Evolutionary conservation across 1,139 yeast genomes (phyloP).

Genomic region (Blastobotrys petasosporus): DNA sequence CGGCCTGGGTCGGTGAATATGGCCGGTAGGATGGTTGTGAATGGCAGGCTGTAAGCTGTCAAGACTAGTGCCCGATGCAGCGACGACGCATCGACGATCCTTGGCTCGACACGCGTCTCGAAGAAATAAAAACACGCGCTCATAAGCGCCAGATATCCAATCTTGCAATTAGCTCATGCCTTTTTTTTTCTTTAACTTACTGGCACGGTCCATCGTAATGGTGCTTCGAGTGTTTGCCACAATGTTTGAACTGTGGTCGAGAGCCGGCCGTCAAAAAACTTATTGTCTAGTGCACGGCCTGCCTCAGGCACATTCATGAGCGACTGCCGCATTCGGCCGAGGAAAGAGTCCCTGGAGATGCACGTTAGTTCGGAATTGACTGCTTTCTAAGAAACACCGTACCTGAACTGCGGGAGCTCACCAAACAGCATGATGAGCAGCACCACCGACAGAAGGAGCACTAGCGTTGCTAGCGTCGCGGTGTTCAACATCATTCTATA

Average conservation of each 20-base stretch:
- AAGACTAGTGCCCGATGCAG: neutral
- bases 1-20: slow-evolving; percentile 55
- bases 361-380: too few species aligned
- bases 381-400: slow-evolving; percentile 12
- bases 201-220: slow-evolving; percentile 40
- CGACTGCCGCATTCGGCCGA: slow-evolving; percentile 14
- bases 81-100: neutral
- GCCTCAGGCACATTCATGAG: slow-evolving; percentile 9
- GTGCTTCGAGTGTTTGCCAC: slow-evolving; percentile 8
- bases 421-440: slow-evolving; percentile 44
- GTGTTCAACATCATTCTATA: too few species aligned
- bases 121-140: slow-evolving; percentile 45
- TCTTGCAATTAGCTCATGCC: too few species aligned
- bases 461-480: neutral
- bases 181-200: too few species aligned
- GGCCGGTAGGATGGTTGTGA: slow-evolving; percentile 41
- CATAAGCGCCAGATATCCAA: slow-evolving; percentile 43
- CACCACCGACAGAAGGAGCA: slow-evolving; percentile 22
- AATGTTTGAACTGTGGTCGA: neutral
- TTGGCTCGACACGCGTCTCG: slow-evolving; percentile 36
- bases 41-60: slow-evolving; percentile 29
- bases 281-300: slow-evolving; percentile 7
- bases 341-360: slow-evolving; percentile 18
- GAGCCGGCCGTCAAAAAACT: slow-evolving; percentile 8
- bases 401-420: slow-evolving; percentile 46